A percentile compares a stretch with the other conserved stretches of the same genome.
Evolutionary conservation across 2,329 filamentous ascomycete species (phyloP).

Genomic region (Colletotrichum sansevieriae): DNA sequence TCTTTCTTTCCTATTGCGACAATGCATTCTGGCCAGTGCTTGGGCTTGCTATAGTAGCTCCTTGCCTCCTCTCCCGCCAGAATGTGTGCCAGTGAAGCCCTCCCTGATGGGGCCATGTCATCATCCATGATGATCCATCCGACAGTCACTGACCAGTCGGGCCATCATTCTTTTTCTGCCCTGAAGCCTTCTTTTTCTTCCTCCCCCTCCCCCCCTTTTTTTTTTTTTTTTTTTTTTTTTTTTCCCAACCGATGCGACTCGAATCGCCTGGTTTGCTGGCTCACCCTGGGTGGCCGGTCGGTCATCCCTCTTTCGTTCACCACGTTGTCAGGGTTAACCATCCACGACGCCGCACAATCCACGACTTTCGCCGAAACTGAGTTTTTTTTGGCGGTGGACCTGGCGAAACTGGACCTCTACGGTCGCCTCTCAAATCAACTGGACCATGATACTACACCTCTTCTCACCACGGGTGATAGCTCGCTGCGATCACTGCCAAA

Average conservation of each 20-base stretch:
- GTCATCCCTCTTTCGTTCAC: conserved; percentile 28
- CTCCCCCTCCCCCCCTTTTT: neutral
- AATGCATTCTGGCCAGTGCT: conserved; percentile 36
- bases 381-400: neutral
- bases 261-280: conserved; percentile 26
- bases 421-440: neutral
- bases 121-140: conserved; percentile 39
- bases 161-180: conserved; percentile 9
- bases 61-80: neutral
- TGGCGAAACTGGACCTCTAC: neutral
- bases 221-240: conserved; percentile 11
- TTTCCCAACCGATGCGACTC: neutral
- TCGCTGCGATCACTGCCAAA: neutral
- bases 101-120: conserved; percentile 36
- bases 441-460: conserved; percentile 5
- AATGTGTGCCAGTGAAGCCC: conserved; percentile 4
- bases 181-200: conserved; percentile 16
- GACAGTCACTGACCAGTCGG: neutral
- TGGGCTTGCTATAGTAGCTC: neutral
- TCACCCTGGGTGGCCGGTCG: conserved; percentile 28
- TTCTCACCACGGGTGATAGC: neutral
- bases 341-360: conserved; percentile 17
- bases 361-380: neutral
- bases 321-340: conserved; percentile 15
- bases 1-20: conserved; percentile 24